phyloP scores from a whole-genome alignment of 257 asterid genomes.

The Fraxinus anomala region DNA sequence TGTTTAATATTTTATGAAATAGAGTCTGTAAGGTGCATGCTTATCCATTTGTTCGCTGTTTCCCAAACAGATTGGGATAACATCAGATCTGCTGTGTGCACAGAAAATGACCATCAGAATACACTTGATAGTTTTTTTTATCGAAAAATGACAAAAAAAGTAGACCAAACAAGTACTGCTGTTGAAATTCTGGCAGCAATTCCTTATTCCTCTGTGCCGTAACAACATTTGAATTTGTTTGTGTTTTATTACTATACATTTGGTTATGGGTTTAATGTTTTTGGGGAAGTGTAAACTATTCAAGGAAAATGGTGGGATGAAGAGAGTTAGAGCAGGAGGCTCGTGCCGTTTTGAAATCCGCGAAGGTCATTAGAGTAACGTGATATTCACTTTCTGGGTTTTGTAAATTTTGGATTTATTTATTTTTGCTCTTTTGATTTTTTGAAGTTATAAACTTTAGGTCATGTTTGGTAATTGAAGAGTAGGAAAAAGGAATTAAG shows the following conservation, averaged over 20 bases:
- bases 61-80: too few species aligned
- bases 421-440: not conserved
- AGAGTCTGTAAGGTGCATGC: not conserved
- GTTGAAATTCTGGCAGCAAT: too few species aligned
- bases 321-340: conserved; percentile 17
- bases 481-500: not conserved
- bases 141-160: too few species aligned
- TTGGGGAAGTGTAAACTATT: conserved; percentile 1
- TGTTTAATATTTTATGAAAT: not conserved
- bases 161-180: too few species aligned
- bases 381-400: conserved; percentile 30
- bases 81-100: too few species aligned
- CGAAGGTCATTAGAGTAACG: conserved; percentile 31
- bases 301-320: conserved; percentile 25
- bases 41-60: conserved; percentile 27
- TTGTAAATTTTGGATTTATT: too few species aligned
- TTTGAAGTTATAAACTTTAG: not conserved
- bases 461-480: not conserved
- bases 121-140: too few species aligned
- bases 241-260: too few species aligned
- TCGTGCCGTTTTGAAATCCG: conserved; percentile 43
- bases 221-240: not conserved
- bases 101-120: too few species aligned
- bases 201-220: too few species aligned
- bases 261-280: not conserved